These are phyloP conservation scores for Chrysanthemum makinoi DNA, from an alignment of 129 eudicot genomes.

Conservation along the genomic window DNA sequence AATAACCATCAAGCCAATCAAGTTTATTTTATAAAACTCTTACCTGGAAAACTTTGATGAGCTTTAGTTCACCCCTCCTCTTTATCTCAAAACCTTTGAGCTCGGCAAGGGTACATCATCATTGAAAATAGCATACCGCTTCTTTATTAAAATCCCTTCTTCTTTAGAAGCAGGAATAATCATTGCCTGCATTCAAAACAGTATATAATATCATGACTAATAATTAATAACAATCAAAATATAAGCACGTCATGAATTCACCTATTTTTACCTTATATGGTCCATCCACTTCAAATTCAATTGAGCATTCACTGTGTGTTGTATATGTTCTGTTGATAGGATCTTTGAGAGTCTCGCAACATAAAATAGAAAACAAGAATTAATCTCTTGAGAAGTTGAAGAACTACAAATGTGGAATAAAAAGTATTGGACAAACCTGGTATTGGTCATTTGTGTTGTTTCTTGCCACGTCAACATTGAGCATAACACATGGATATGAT, in stretches of 20 bases:
- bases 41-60: conserved; percentile 99
- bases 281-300: conserved; percentile 99
- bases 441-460: conserved; percentile 98
- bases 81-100: conserved; percentile 98
- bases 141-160: conserved; percentile 90
- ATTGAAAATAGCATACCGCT: conserved; percentile 94
- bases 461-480: conserved; percentile 92
- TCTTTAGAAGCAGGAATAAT: conserved; percentile 98
- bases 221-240: conserved; percentile 5
- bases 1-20: neutral
- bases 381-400: too few species aligned
- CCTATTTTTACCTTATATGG: conserved; percentile 82
- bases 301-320: conserved; percentile 95
- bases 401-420: too few species aligned
- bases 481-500: conserved; percentile 99
- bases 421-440: conserved; percentile 55
- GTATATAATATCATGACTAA: conserved; percentile 15
- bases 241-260: neutral
- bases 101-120: conserved; percentile 94
- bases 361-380: too few species aligned
- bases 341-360: conserved; percentile 79
- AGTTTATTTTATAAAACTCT: conserved; percentile 6
- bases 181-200: conserved; percentile 75
- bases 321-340: conserved; percentile 69
- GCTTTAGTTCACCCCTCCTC: conserved; percentile 99